Evolutionary conservation across 257 asterid species (phyloP), one percentile per base, ranked within the genome.

Genomic region (Capsicum rhomboideum): DNA sequence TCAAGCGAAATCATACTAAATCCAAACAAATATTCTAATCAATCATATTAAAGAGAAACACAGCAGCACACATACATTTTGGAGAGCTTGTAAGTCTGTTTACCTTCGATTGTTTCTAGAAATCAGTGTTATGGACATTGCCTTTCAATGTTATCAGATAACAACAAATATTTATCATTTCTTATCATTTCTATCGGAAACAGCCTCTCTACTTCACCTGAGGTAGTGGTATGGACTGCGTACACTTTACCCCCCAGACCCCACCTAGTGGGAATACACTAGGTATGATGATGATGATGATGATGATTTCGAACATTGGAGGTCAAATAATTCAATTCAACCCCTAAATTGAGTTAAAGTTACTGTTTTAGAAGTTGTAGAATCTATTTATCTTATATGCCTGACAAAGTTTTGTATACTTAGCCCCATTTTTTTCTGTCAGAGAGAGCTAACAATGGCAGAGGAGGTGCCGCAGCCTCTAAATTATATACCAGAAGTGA

Each of bases 401-500:
- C 3, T 28, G 14, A 68, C 52, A 17, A 68, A 10, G 26, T 18
- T 49, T 75, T 16, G 34, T 26, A 40, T 42, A 12, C 20, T 12
- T 18, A 13, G n/a, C 44, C 6, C 34, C 28, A 13, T 26, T 44
- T n/a, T n/a, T 10, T 46, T 28, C 42, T 74, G 14, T 10, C 46
- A 17, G 82, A 26, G 63, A 26, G 26, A 26, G 26, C 46, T 77
- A 50, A 52, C 18, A 59, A 94, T 94, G 97, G 90, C 92, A 6
- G 94, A 86, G 87, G 97, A 87, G 85, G 90, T 86, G 42, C 84
- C 91, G 74, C 87, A 89, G 83, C 82, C 86, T 64, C 82, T 94
- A 88, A 90, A 90, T 75, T 92, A 92, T 85, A 89, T 92, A 55
- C 94, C 96, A 29, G 99, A 96, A 87, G 94, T 94, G 72, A 90